phyloP scores from a whole-genome alignment of 2,329 filamentous ascomycete species.

The Sarocladium oryzae region DNA sequence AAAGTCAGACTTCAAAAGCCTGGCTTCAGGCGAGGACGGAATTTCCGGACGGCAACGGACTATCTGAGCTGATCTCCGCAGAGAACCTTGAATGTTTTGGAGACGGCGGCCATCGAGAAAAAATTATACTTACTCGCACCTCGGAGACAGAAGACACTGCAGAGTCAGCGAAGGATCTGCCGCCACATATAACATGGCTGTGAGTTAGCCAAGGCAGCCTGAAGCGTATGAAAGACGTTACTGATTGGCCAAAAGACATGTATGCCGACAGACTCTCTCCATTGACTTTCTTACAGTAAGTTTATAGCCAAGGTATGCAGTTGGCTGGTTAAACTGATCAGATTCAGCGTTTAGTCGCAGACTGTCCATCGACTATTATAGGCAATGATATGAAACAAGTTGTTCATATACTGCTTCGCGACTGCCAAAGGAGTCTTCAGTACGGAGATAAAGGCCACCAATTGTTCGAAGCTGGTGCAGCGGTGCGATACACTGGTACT shows the following conservation, averaged over 20 bases:
- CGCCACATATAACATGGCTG: background rate
- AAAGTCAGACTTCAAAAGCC: background rate
- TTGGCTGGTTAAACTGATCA: no score
- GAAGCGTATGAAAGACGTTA: background rate
- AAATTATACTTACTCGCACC: background rate
- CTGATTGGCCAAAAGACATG: background rate
- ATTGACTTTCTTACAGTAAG: background rate
- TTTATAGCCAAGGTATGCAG: no score
- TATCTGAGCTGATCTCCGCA: background rate
- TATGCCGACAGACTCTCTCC: background rate
- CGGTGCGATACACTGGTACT: background rate
- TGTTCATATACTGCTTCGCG: background rate
- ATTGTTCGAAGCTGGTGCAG: background rate
- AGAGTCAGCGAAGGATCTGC: background rate
- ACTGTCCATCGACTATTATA: background rate
- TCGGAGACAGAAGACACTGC: background rate
- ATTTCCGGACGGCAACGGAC: background rate
- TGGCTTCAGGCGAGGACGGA: background rate
- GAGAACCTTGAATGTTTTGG: background rate
- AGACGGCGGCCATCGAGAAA: background rate
- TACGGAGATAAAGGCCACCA: background rate
- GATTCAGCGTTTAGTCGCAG: background rate
- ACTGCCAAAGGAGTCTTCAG: background rate
- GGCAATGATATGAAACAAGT: background rate
- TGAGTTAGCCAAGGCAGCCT: background rate